These are phyloP conservation scores for Didymella lethalis DNA, from an alignment of 2,329 filamentous ascomycete genomes.

Conservation along the genomic window DNA sequence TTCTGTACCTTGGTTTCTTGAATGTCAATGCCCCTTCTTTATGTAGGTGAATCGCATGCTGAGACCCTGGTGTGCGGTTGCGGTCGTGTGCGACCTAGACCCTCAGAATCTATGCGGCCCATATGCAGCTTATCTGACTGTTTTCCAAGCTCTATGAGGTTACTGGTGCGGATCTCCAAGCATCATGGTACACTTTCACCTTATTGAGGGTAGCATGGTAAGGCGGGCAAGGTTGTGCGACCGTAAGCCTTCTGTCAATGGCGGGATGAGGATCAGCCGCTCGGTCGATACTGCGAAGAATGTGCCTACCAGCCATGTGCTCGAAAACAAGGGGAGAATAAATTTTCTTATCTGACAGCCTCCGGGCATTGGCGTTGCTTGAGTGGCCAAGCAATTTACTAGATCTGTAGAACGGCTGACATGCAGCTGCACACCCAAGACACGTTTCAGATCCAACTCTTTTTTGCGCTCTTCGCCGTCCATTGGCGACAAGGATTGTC, in stretches of 20 bases:
- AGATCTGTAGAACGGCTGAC: slow-evolving; percentile 30
- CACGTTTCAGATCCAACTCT: slow-evolving; percentile 9
- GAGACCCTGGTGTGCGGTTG: slow-evolving; percentile 6
- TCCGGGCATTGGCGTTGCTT: slow-evolving; percentile 26
- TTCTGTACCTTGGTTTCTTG: not conserved
- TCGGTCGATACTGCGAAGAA: slow-evolving; percentile 14
- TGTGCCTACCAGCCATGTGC: slow-evolving; percentile 16
- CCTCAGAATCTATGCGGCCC: slow-evolving; percentile 2
- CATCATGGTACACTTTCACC: slow-evolving; percentile 11
- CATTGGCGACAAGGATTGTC: not conserved
- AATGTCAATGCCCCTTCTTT: slow-evolving; percentile 1
- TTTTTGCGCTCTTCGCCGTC: slow-evolving; percentile 2
- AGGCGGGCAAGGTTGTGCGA: slow-evolving; percentile 24
- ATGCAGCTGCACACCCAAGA: slow-evolving; percentile 23
- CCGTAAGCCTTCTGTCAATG: slow-evolving; percentile 23
- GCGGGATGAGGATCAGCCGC: slow-evolving; percentile 11
- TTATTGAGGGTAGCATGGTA: slow-evolving; percentile 15
- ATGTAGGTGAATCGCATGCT: slow-evolving; percentile 7
- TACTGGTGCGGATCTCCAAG: slow-evolving; percentile 6
- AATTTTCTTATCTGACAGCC: slow-evolving; percentile 13
- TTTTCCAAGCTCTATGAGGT: not conserved
- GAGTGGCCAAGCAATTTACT: slow-evolving; percentile 29
- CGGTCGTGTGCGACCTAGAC: slow-evolving; percentile 11
- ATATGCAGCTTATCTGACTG: slow-evolving; percentile 18
- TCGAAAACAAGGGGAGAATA: slow-evolving; percentile 7